Base-by-base conservation (phyloP, 2,329 filamentous ascomycete genomes). In the Fusarium temperatum region DNA sequence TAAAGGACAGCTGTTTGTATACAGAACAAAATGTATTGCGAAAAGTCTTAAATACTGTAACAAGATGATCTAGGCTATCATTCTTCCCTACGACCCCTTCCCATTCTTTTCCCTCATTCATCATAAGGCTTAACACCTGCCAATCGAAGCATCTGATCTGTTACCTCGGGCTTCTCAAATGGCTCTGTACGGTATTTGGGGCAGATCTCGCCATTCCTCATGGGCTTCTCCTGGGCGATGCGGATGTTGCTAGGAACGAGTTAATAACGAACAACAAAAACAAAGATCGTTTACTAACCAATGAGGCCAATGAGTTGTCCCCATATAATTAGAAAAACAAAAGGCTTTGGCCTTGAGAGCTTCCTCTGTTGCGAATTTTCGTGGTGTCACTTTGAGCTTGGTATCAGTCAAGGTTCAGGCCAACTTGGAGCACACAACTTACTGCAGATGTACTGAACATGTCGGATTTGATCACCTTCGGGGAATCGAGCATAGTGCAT, bases 401-500 rank as follows among this genome's bases (percentile, higher is more conserved):
- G 32, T 3, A 17, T 54, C 7, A 54, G 50, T 54, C 13, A 2
- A 22, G 24, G 0, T 13, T 13, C 10, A 5, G 18, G 10, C 2
- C 5, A 38, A 9, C 18, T 38, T 54, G 32, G 18, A 17, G 12
- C 13, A 5, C 9, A 4, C 14, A 36, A 54, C 50, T 28, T 26
- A 54, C 50, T 68, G 41, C 66, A 68, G 28, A 68, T 9, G 7
- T 68, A 68, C 6, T 68, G 66, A 30, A 68, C 64, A 22, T 81
- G 9, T 78, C 76, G 22, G 82, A 84, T 13, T 83, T 84, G 82
- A 79, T 85, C 66, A 3, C 78, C 78, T 22, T 76, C 78, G 0
- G 83, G 80, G 2, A 81, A 78, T 5, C 84, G 75, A 30, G 84
- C 85, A 54, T 84, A 85, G 68, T 85, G 84, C 48, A 83, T 83